Percentiles rank a stretch among this genome's conserved stretches.
phyloP scores from a whole-genome alignment of 1,139 yeast genomes.

The Trichomonascaceae sp. region DNA sequence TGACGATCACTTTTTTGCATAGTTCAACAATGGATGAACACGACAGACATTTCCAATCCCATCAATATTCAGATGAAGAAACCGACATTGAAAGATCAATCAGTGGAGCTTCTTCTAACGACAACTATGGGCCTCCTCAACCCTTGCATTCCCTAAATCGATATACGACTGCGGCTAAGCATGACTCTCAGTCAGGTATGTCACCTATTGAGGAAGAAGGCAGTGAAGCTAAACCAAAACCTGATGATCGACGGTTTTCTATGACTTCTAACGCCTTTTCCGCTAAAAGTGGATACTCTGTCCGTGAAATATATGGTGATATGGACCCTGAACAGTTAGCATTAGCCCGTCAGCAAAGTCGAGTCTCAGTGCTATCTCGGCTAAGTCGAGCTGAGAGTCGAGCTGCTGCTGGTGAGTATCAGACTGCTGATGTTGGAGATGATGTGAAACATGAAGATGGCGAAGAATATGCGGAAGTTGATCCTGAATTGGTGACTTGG shows the following conservation, averaged over 20 bases:
- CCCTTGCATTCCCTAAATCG: slow-evolving; percentile 4
- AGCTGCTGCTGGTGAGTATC: slow-evolving; percentile 10
- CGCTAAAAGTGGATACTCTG: slow-evolving; percentile 13
- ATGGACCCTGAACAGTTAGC: slow-evolving; percentile 18
- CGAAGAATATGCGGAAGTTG: slow-evolving; percentile 44
- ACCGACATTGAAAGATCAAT: neutral
- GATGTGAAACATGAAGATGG: slow-evolving; percentile 33
- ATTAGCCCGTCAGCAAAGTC: slow-evolving; percentile 24
- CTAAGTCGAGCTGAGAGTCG: slow-evolving; percentile 17
- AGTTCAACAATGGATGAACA: slow-evolving; percentile 1
- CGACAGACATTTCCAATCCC: slow-evolving; percentile 15
- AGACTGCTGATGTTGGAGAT: slow-evolving; percentile 12
- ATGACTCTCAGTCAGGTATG: slow-evolving; percentile 2
- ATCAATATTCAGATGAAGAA: slow-evolving; percentile 6
- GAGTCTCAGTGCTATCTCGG: slow-evolving; percentile 25
- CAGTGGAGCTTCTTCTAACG: neutral
- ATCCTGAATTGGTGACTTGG: slow-evolving; percentile 64
- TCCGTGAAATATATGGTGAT: slow-evolving; percentile 25
- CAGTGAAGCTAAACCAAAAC: neutral
- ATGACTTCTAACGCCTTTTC: slow-evolving; percentile 1
- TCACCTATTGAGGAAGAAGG: slow-evolving; percentile 2
- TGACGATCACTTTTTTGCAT: neutral
- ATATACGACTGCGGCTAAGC: slow-evolving; percentile 3
- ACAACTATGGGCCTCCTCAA: slow-evolving; percentile 12
- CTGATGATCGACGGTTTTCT: neutral